Base-by-base conservation (phyloP, 768 basidiomycete genomes). In the Coprinopsis strossmayeri region DNA sequence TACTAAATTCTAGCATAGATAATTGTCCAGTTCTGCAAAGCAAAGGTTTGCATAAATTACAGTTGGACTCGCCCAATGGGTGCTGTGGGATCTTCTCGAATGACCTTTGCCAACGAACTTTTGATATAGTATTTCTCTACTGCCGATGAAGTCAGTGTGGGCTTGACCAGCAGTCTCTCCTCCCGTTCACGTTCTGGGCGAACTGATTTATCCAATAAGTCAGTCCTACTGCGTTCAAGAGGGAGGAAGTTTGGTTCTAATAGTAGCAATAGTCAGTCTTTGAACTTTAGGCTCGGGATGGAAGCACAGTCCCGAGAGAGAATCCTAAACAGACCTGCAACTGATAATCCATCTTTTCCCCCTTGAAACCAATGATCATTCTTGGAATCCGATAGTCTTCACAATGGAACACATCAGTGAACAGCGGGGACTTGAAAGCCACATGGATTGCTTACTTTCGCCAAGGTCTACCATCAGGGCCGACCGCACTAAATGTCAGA, bases 321-420 rank as follows among this genome's bases (percentile, higher is more conserved):
- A 32, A 20, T 7, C n/a, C n/a, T 13, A 21, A 17, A 27, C 39
- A 9, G 9, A 79, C 80, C 75, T 39, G 77, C 70, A 42, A 78
- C 72, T 2, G 81, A 84, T 32, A 76, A 62, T 7, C 81, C 78
- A 39, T 78, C 75, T 34, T 63, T 66, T 51, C 74, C 80, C 7
- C 73, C 69, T 48, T 78, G 69, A 55, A 84, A 82, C 84, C 84
- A 86, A 49, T 84, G 82, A 23, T 73, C 73, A 34, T 65, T 57
- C 27, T 69, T 70, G 53, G 74, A 69, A 51, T 85, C 80, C 1
- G 84, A 85, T 56, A 73, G 83, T 56, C 65, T 66, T 40, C 1
- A 35, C 47, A 38, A 35, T 21, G 17, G 40, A 45, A 46, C 28
- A 27, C 21, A 46, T 12, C 34, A 52, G 42, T 46, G 41, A n/a